Percentiles rank a stretch among this genome's conserved stretches.
phyloP scores from a whole-genome alignment of 495 filamentous ascomycete genomes.

The Physcia stellaris region DNA sequence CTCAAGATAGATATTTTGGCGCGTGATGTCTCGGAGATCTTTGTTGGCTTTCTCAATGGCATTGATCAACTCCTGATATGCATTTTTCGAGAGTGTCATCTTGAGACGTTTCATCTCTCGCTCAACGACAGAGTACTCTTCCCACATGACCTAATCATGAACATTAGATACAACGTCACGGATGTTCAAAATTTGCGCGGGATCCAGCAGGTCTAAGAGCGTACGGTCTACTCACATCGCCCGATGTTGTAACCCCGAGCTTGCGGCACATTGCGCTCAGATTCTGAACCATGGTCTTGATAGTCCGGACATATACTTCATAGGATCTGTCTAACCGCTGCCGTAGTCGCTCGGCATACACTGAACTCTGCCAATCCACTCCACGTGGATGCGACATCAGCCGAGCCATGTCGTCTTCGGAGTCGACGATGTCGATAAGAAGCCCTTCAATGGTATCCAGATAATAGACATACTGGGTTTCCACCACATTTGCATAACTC shows the following conservation, averaged over 20 bases:
- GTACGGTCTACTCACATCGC: constrained; percentile 7
- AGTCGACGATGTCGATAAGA: constrained; percentile 8
- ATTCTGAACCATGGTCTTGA: constrained; percentile 6
- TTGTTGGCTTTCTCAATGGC: constrained; percentile 15
- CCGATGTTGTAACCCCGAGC: constrained; percentile 8
- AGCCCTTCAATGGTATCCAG: constrained; percentile 16
- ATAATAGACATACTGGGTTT: constrained; percentile 9
- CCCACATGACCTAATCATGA: not conserved
- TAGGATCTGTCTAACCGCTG: constrained; percentile 14
- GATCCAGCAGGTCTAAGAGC: not conserved
- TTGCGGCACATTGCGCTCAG: constrained; percentile 12
- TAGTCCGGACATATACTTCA: constrained; percentile 9
- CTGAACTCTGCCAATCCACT: constrained; percentile 10
- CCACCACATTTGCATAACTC: constrained; percentile 3
- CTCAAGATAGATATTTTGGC: constrained; percentile 11
- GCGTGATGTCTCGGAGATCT: constrained; percentile 8
- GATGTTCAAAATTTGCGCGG: not conserved
- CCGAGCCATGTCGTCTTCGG: constrained; percentile 9
- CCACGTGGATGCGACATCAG: constrained; percentile 13
- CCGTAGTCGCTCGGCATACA: constrained; percentile 10
- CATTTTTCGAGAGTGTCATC: constrained; percentile 13
- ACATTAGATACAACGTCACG: not conserved
- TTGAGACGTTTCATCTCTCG: constrained; percentile 14
- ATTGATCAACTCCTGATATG: constrained; percentile 14
- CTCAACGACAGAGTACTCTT: constrained; percentile 7